Percentiles rank a stretch among this genome's conserved stretches.
These are phyloP conservation scores for Pseudonectria foliicola DNA, from an alignment of 2,329 filamentous ascomycete species.

Conservation along the genomic window DNA sequence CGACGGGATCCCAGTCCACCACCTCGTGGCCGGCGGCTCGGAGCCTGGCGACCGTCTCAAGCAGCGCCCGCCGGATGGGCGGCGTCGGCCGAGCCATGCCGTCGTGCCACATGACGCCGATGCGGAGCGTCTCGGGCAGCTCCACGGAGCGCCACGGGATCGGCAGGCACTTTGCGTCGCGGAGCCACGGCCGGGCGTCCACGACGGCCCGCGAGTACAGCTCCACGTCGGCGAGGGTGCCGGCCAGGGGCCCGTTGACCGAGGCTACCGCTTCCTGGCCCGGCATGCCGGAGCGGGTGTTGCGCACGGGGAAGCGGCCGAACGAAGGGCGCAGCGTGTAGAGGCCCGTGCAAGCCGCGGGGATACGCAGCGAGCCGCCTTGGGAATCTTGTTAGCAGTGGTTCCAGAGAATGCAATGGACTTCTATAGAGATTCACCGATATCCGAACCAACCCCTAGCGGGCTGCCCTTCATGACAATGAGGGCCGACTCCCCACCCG, in stretches of 20 bases:
- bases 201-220: constrained; percentile 48
- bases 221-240: constrained; percentile 47
- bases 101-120: constrained; percentile 60
- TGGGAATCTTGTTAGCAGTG: not conserved
- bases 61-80: constrained; percentile 52
- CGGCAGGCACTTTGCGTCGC: constrained; percentile 50
- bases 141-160: constrained; percentile 44
- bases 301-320: constrained; percentile 51
- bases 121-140: constrained; percentile 36
- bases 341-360: constrained; percentile 50
- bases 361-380: constrained; percentile 47
- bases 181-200: constrained; percentile 46
- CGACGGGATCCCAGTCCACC: constrained; percentile 41
- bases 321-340: constrained; percentile 50
- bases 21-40: constrained; percentile 42
- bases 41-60: constrained; percentile 36
- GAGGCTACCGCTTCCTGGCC: constrained; percentile 59
- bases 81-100: constrained; percentile 59
- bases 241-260: constrained; percentile 57
- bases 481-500: constrained; percentile 60
- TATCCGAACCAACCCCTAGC: constrained; percentile 58
- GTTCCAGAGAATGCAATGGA: rapidly evolving
- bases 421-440: constrained; percentile 30
- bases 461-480: constrained; percentile 51
- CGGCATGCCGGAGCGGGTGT: constrained; percentile 49